Base-by-base conservation (phyloP, 768 basidiomycete genomes). In the Lentinus brumalis region DNA sequence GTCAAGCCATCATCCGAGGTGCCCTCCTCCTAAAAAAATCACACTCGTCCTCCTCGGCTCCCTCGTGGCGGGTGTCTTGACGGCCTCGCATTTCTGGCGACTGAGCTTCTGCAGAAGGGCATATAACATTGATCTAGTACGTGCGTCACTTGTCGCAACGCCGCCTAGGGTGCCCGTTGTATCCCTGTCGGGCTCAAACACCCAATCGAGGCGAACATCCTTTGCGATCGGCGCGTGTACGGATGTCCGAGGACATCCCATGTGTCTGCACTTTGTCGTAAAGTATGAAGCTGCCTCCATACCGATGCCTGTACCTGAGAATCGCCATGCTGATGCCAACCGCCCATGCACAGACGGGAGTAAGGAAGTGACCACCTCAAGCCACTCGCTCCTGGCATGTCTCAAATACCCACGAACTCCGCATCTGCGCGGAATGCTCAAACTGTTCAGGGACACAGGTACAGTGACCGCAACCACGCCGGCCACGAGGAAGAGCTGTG, bases 401-500 rank as follows among this genome's bases (percentile, higher is more conserved):
- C 47, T 14, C 42, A 45, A 47, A 16, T 38, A 46, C 35, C 39
- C 41, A 21, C 32, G 51, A 39, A 47, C 26, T 10, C 38, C 12
- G 12, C 6, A 10, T 31, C 31, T 31, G 30, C 47, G n/a, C 16
- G 32, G 21, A 38, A 30, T 15, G 32, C 11, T 50, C 49, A 47
- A 51, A 53, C 56, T 10, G 54, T 55, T 50, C 38, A 18, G 38
- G 30, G 45, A 40, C 54, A 46, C 61, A 53, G 56, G 56, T 15
- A 45, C 29, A 40, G 35, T 53, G 61, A 62, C 61, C 51, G 50
- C 55, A 21, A 53, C 47, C 56, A 41, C 41, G 15, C n/a, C 42
- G 32, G 45, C 52, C 61, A 62, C 51, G 61, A 56, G 61, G 32
- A n/a, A 41, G 38, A 49, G 61, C 61, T 57, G 56, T 62, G 61